phyloP scores from a whole-genome alignment of 352 stramenopile genomes.

The Phytophthora meadii region DNA sequence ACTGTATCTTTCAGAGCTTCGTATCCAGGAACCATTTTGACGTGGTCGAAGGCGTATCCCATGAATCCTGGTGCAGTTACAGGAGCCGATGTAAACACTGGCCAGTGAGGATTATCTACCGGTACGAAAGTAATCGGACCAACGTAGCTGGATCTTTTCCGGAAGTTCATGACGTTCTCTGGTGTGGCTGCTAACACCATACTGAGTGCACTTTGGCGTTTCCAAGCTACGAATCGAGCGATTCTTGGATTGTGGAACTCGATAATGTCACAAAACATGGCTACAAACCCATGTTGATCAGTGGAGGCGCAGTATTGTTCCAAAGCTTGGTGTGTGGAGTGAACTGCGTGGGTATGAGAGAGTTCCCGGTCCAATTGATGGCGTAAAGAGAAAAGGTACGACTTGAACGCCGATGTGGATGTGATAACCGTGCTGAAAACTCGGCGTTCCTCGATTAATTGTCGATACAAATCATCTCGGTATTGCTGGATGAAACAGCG shows the following conservation, averaged over 20 bases:
- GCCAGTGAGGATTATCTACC: slow-evolving; percentile 75
- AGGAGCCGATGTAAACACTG: slow-evolving; percentile 51
- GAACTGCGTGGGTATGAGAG: slow-evolving; percentile 49
- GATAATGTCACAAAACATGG: slow-evolving; percentile 82
- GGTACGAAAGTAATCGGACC: slow-evolving; percentile 74
- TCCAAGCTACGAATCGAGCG: slow-evolving; percentile 60
- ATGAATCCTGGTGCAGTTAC: slow-evolving; percentile 59
- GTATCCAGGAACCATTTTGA: slow-evolving; percentile 62
- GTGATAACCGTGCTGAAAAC: slow-evolving; percentile 52
- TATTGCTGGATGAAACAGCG: slow-evolving; percentile 47
- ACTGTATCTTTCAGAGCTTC: slow-evolving; percentile 69
- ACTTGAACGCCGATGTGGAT: slow-evolving; percentile 58
- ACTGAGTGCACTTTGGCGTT: slow-evolving; percentile 62
- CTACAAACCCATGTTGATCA: slow-evolving; percentile 71
- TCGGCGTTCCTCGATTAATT: slow-evolving; percentile 32
- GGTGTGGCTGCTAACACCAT: slow-evolving; percentile 72
- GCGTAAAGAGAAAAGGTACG: slow-evolving; percentile 56
- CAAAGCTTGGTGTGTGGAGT: slow-evolving; percentile 46
- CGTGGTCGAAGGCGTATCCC: slow-evolving; percentile 79
- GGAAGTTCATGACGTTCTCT: slow-evolving; percentile 67
- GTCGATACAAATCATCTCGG: slow-evolving; percentile 45
- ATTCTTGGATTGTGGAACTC: slow-evolving; percentile 68
- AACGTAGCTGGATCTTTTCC: slow-evolving; percentile 52
- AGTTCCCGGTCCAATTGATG: slow-evolving; percentile 57
- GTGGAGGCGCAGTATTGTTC: slow-evolving; percentile 61